Evolutionary conservation across 768 basidiomycete genomes (phyloP), one percentile per base, ranked within the genome.

Genomic region (Panellus pusillus): DNA sequence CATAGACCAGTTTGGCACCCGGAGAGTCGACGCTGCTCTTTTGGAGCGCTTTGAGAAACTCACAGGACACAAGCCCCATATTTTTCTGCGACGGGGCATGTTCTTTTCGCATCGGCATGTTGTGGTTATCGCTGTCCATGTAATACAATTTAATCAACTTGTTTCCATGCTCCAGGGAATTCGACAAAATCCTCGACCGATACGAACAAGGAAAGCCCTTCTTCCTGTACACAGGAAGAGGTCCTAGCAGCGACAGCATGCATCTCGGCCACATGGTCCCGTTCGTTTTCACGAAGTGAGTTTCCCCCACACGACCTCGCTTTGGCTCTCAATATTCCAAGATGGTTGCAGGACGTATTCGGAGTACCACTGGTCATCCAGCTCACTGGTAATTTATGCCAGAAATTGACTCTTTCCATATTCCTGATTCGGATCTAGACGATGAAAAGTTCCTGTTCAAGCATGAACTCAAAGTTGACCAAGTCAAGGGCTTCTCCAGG

Each of bases 361-460:
- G 81, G 94, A 56, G 91, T 92, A 7, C 95, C 97, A 5, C 76
- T 98, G 29, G 97, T 99, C 53, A 79, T 99, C 52, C 97, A 99
- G 69, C 81, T 99, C 2, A 99, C 97, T 36, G 94, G 94, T 89
- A 51, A 42, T 77, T 44, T 24, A 29, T 43, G 9, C 27, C 32
- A 32, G 0, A 15, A 42, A 45, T 47, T 5, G 27, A 20, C 2
- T 17, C 27, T 15, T 15, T 35, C 29, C 19, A 32, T 18, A 13
- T 54, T 39, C 9, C 38, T 44, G 28, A 38, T 9, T 12, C 38
- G 36, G 11, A 14, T n/a, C 28, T 28, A 92, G 97, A 99, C 65
- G 97, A 99, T 69, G 97, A 99, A 69, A 99, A 99, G 70, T 99
- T 98, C 77, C 72, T 99, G 43, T 97, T 99, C 81, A 96, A 98